Base-by-base conservation (phyloP, 1,284 basidiomycete genomes). In the Pascua sp. region DNA sequence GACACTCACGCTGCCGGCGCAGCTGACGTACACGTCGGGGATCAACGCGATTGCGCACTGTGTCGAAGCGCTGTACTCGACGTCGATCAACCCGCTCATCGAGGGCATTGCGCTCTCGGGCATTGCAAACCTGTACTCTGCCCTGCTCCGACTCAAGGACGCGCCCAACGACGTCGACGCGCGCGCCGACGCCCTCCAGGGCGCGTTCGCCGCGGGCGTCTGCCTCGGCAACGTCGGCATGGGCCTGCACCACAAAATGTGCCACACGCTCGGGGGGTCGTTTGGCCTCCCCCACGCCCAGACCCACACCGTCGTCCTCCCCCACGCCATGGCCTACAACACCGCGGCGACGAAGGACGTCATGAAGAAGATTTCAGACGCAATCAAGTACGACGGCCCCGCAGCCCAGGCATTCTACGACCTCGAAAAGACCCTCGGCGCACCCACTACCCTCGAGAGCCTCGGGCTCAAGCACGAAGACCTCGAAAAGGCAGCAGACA, bases 181-280 rank as follows among this genome's bases (percentile, higher is more conserved):
- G 4, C 72, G 80, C 42, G 75, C 73, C 53, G 72, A 79, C 45
- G 78, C 78, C 5, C 66, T 80, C 2, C 78, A 75, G 50, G 80
- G 79, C 17, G 80, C 80, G 4, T 81, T 77, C 77, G 70, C 75
- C 1, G 80, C 80, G 49, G 79, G 75, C 10, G 71, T 73, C 0
- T 79, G 77, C 51, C 64, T 79, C 17, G 80, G 78, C 15, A 65
- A 73, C 4, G 78, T 79, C 11, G 73, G 75, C 32, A 79, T 81
- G 77, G 73, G 71, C n/a, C 62, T 81, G 11, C 80, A 81, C 59
- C 80, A 81, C 65, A 81, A 81, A 64, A 70, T 81, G n/a, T 80
- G 78, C 62, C 79, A 80, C 61, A 75, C 76, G n/a, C 73, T 81
- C 39, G 50, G 67, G 37, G 80, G 80, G 10, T 75, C 75, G 13